Base-by-base conservation (phyloP, 106 monocot genomes). In the Platanthera guangdongensis region DNA sequence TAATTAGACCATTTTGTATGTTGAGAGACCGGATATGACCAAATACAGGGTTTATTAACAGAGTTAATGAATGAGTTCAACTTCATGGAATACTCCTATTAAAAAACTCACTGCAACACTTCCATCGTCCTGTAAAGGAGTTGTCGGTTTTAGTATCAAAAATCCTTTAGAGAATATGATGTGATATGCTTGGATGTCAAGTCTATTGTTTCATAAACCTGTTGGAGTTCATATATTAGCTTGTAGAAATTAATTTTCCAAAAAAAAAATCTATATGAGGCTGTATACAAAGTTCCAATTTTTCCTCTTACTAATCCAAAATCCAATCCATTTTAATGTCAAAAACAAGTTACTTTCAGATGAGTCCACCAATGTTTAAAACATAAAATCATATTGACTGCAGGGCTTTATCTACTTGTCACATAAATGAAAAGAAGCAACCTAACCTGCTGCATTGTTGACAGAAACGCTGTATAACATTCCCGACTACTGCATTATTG, bases 371-470 rank as follows among this genome's bases (percentile, higher is more conserved):
- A 19, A 60, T 60, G 18, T 60, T 60, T 60, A 60, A 60, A 60
- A 53, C 52, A 60, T 19, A 60, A 16, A 16, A 21, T n/a, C 18
- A 60, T 19, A 60, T 7, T 60, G 60, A 60, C 14, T 16, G 60
- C 22, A 21, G 21, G 19, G 60, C n/a, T 60, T 19, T 8, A 60
- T 13, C 7, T 60, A 60, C 60, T 16, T 60, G n/a, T 16, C 18
- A 60, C 16, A 14, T 16, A 7, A 60, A 16, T n/a, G 5, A 21
- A 60, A 0, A 21, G 21, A 25, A 30, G 47, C 32, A 79, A 39
- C 39, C 84, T 76, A 68, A 86, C 90, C 90, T 90, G 54, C 90
- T 90, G 73, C 90, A 90, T 77, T 90, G 90, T 64, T 90, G 90
- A 79, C 90, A 90, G 59, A 90, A 90, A 16, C 87, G 77, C 74